Evolutionary conservation across 2,329 filamentous ascomycete genomes (phyloP), one percentile per base, ranked within the genome.

Genomic region (Alternaria solani): DNA sequence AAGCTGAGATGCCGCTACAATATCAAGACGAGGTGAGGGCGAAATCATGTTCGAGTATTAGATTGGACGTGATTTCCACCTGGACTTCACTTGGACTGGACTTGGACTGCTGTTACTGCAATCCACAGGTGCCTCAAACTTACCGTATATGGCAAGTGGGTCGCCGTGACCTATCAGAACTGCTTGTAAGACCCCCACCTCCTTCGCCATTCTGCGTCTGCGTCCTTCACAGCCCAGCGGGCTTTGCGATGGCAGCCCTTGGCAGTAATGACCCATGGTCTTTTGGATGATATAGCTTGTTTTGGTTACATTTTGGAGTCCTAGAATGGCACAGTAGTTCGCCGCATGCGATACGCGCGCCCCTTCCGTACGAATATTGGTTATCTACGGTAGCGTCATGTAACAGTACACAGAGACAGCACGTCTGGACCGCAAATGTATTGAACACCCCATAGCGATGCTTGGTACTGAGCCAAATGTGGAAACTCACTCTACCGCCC

Each of bases 81-180:
- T 25, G 11, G 18, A n/a, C 20, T 23, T 23, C 20, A 23, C 20
- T 23, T 23, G 20, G 20, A 23, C 20, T 23, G 20, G 1, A 47
- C 32, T n/a, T 25, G 11, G 18, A n/a, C 7, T 59, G 18, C 25
- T n/a, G n/a, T 32, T 26, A 32, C 46, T 4, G 7, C 6, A n/a
- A 46, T 51, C 57, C 14, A 55, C 52, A 34, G 18, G 26, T 41
- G 23, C 28, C 23, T 6, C 8, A 5, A 26, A 46, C 20, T 20
- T 51, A 32, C 32, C 46, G 14, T 39, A 51, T 51, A 16, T 34
- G 18, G 51, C 4, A 59, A 56, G 51, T 51, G 39, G 52, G 46
- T 26, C 16, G 7, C 14, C 8, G 7, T 16, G 23, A 18, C 46
- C 30, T 36, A 49, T 38, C 46, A 49, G 16, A 25, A 25, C 30